These are phyloP conservation scores for Erysimum cheiri DNA, from an alignment of 441 rosid species.

Conservation along the genomic window DNA sequence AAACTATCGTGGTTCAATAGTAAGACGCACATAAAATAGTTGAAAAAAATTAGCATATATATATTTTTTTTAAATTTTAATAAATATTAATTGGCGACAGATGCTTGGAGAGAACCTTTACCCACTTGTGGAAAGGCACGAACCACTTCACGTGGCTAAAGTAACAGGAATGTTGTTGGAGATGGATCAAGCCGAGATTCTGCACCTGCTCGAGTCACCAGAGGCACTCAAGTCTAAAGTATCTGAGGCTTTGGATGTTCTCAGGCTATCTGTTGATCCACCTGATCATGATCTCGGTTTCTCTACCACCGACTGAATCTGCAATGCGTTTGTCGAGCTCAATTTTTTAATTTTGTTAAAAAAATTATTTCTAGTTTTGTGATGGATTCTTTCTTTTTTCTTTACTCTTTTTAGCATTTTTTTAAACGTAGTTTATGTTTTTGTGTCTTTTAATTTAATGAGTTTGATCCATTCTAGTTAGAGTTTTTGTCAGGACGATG, in stretches of 20 bases:
- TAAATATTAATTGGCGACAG: conserved; percentile 35
- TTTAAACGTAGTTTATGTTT: conserved; percentile 18
- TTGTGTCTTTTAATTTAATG: neutral
- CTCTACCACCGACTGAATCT: conserved; percentile 43
- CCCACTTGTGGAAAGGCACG: conserved; percentile 64
- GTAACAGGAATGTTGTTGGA: conserved; percentile 83
- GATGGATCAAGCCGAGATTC: conserved; percentile 81
- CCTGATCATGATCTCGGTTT: conserved; percentile 52
- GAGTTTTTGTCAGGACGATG: neutral
- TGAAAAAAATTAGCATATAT: neutral
- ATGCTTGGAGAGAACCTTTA: conserved; percentile 69
- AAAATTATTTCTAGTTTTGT: neutral
- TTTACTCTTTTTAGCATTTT: neutral
- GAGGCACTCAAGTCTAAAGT: conserved; percentile 73
- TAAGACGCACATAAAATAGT: neutral
- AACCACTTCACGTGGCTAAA: conserved; percentile 62
- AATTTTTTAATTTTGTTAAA: neutral
- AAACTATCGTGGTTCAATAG: neutral
- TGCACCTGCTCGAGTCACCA: conserved; percentile 72
- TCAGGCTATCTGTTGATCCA: conserved; percentile 46
- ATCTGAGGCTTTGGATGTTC: conserved; percentile 72
- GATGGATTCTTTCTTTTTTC: conserved; percentile 8
- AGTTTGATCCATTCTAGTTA: neutral
- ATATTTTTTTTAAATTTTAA: neutral
- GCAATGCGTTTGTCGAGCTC: neutral